Base-by-base conservation (phyloP, 2,329 filamentous ascomycete species). In the Huntiella abstrusa region DNA sequence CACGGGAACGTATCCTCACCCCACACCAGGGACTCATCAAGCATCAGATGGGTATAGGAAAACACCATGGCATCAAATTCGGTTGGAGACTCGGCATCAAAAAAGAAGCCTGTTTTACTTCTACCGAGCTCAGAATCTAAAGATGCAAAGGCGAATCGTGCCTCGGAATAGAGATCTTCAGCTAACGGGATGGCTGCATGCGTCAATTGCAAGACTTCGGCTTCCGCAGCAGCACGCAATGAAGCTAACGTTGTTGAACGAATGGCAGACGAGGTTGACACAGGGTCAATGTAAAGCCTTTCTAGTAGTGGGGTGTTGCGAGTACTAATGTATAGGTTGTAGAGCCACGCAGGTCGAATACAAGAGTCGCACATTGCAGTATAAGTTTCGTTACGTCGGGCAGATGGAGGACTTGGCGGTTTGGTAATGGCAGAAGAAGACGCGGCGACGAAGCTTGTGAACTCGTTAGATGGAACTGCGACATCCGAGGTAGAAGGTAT, bases 61-160 rank as follows among this genome's bases (percentile, higher is more conserved):
- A 95, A 96, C 2, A 96, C 74, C 46, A 75, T 77, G 5, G 88
- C 87, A 61, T 98, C 91, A 54, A 96, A 88, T 17, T 88, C 57
- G 0, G 77, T 75, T 0, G 88, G 84, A 58, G 28, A 60, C 43
- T 48, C 59, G 57, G 51, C 55, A 17, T 57, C 64, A 48, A 72
- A 72, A 57, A 75, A 75, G 67, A 68, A 74, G 2, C 54, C 54
- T 1, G 57, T 54, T 8, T 59, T 54, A 4, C 55, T 45, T 8
- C n/a, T 59, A 4, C 74, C 56, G 5, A 70, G 48, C 2, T 59
- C 54, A 2, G 64, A 64, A 5, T 44, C 39, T 4, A 76, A 60
- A 6, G 70, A 66, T 6, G 52, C 58, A 15, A 75, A 59, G 3
- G 71, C 71, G 8, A 60, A 58, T 11, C 56, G 52, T 3, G 68